These are phyloP conservation scores for Coelastrella sp. DNA, from an alignment of 139 green algal genomes.

Conservation along the genomic window DNA sequence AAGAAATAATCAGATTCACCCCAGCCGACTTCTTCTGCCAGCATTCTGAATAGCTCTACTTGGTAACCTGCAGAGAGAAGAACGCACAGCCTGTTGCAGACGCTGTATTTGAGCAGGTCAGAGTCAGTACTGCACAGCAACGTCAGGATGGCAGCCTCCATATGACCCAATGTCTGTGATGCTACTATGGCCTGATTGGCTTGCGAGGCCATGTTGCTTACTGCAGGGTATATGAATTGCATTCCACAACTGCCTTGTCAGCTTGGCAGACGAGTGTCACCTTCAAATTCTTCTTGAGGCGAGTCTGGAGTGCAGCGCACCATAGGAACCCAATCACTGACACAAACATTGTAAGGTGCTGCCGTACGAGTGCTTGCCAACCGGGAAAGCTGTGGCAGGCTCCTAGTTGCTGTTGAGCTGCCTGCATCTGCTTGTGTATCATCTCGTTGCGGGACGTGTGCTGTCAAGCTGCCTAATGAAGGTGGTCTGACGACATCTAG, in stretches of 20 bases:
- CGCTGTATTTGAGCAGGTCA: too few species aligned
- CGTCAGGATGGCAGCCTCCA: too few species aligned
- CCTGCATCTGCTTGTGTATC: too few species aligned
- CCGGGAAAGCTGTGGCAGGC: too few species aligned
- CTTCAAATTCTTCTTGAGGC: neutral
- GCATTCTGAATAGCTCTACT: slow-evolving; percentile 49
- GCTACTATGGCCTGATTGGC: too few species aligned
- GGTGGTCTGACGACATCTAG: neutral
- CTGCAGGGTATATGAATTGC: too few species aligned
- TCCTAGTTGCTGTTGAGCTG: slow-evolving; percentile 3
- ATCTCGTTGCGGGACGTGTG: neutral
- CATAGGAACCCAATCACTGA: slow-evolving; percentile 33
- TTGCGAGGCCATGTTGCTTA: too few species aligned
- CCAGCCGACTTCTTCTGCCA: slow-evolving; percentile 39
- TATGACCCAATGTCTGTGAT: too few species aligned
- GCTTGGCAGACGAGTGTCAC: neutral
- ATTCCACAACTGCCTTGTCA: too few species aligned
- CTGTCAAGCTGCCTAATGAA: neutral
- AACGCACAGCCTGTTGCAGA: too few species aligned
- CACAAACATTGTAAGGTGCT: slow-evolving; percentile 27
- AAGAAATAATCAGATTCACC: neutral
- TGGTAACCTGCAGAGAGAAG: slow-evolving; percentile 27
- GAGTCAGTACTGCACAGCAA: too few species aligned
- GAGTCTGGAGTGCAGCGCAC: neutral
- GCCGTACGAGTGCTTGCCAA: neutral